Conservation (phyloP, 2,329 filamentous ascomycete species). For the Sporothrix pallida region DNA sequence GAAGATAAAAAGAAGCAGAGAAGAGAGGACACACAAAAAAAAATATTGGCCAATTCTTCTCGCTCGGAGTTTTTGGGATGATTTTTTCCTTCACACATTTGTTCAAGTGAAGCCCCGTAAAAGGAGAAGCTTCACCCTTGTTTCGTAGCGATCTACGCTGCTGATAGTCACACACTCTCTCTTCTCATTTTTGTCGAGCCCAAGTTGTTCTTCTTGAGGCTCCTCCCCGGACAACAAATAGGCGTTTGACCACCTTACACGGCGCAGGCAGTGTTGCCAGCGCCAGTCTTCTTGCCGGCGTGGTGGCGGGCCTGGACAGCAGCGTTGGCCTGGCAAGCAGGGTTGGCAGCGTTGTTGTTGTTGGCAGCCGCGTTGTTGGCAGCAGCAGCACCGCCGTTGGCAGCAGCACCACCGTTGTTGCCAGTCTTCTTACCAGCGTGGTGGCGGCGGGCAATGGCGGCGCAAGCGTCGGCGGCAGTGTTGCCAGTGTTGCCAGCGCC, state of each 20-base stretch:
- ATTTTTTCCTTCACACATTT: conserved; percentile 7
- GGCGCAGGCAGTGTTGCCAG: background rate
- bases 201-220: background rate
- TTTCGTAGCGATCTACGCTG: conserved; percentile 21
- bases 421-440: conserved; percentile 27
- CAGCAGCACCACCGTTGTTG: too few relatives aligned
- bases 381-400: background rate
- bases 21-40: background rate
- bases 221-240: too few relatives aligned
- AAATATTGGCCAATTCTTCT: background rate
- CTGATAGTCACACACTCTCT: background rate
- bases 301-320: conserved; percentile 27
- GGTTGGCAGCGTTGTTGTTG: conserved; percentile 14
- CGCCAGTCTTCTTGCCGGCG: conserved; percentile 29
- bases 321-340: conserved; percentile 1
- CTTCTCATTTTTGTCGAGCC: background rate
- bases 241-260: background rate
- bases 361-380: too few relatives aligned
- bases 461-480: background rate
- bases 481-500: background rate
- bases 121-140: background rate
- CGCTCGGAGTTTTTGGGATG: background rate
- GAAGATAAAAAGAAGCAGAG: background rate
- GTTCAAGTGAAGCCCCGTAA: background rate
- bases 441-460: conserved; percentile 25